phyloP scores from a whole-genome alignment of 495 filamentous ascomycete species.

The Penicillium turbatum region DNA sequence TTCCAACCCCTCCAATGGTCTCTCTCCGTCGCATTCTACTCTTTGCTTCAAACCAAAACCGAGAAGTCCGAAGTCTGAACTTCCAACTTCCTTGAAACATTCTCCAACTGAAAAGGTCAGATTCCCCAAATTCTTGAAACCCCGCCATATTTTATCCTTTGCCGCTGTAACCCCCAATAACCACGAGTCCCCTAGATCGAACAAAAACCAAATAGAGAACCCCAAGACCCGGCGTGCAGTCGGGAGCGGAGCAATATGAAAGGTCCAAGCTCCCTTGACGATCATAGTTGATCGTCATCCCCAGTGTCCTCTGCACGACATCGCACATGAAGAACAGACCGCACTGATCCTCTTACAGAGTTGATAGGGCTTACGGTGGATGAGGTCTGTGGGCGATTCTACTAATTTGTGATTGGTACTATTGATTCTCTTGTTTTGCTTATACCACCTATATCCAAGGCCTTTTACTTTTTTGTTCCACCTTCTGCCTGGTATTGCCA shows the following conservation, averaged over 20 bases:
- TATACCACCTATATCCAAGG: background rate
- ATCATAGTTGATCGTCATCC: conserved; percentile 23
- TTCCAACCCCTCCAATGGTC: conserved; percentile 22
- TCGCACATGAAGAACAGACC: conserved; percentile 14
- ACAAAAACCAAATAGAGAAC: background rate
- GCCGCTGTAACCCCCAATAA: conserved; percentile 4
- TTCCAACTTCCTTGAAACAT: background rate
- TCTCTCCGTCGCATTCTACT: conserved; percentile 23
- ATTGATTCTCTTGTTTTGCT: background rate
- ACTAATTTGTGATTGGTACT: background rate
- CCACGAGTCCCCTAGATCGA: background rate
- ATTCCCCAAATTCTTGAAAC: background rate
- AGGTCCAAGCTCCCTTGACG: conserved; percentile 26
- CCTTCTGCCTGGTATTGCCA: background rate
- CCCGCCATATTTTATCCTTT: background rate
- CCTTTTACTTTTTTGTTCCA: too few species aligned
- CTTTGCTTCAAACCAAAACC: background rate
- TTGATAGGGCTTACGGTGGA: conserved; percentile 12
- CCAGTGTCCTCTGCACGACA: conserved; percentile 24
- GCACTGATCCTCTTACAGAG: conserved; percentile 18
- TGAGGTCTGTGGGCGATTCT: conserved; percentile 3
- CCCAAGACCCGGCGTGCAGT: background rate
- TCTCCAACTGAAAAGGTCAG: background rate
- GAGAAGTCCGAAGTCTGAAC: background rate
- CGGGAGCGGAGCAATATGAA: conserved; percentile 12